Conservation (phyloP, 2,329 filamentous ascomycete genomes). For the Fusarium brevicatenulatum region DNA sequence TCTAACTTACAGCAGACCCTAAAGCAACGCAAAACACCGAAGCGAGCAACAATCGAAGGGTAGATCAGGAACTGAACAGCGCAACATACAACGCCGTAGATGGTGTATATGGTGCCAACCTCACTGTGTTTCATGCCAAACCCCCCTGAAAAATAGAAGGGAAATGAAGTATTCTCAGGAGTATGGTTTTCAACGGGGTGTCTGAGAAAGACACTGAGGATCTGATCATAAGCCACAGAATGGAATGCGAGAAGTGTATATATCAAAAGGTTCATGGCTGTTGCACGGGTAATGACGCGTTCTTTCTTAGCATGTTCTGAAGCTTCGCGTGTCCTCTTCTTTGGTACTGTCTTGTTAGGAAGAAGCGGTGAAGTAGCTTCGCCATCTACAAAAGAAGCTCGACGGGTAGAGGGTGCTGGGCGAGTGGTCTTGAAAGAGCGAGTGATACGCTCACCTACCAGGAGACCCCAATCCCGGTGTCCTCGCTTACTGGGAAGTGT, state of each 20-base stretch:
- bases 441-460: conserved; percentile 74
- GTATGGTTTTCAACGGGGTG: conserved; percentile 70
- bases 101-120: conserved; percentile 87
- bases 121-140: conserved; percentile 77
- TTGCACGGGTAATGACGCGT: conserved; percentile 76
- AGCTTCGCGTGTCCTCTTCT: conserved; percentile 29
- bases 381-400: conserved; percentile 63
- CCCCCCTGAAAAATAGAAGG: conserved; percentile 84
- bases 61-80: conserved; percentile 88
- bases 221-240: conserved; percentile 85
- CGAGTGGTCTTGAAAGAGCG: conserved; percentile 48
- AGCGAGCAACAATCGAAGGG: conserved; percentile 76
- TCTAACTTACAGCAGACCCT: conserved; percentile 64
- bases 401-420: conserved; percentile 47
- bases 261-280: conserved; percentile 76
- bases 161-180: conserved; percentile 68
- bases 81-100: conserved; percentile 83
- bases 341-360: conserved; percentile 47
- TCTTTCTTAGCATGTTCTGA: conserved; percentile 61
- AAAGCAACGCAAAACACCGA: conserved; percentile 79
- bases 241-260: conserved; percentile 88
- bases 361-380: conserved; percentile 68
- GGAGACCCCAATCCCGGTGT: conserved; percentile 77
- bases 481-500: conserved; percentile 79
- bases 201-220: conserved; percentile 89